Conservation (phyloP, 2,329 filamentous ascomycete genomes). For the Exophiala phaeomuriformis region DNA sequence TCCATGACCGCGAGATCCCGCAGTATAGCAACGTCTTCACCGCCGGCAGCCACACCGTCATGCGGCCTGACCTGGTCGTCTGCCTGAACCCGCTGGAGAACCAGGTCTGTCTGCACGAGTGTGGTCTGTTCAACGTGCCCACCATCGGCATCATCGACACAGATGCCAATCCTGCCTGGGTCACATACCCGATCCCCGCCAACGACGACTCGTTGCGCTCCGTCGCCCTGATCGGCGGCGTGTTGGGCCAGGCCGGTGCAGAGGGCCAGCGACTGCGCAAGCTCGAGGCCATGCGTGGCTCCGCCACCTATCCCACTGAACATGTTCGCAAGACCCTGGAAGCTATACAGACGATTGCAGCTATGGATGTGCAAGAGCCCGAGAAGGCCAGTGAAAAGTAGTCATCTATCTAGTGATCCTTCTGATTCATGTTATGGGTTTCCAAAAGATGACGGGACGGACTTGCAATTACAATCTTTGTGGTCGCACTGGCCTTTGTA, state of each 20-base stretch:
- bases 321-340: constrained; percentile 25
- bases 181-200: constrained; percentile 92
- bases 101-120: constrained; percentile 82
- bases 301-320: constrained; percentile 49
- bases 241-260: constrained; percentile 77
- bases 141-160: constrained; percentile 95
- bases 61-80: constrained; percentile 84
- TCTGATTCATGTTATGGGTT: too few relatives aligned
- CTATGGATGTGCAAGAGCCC: constrained; percentile 15
- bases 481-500: not conserved
- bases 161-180: constrained; percentile 82
- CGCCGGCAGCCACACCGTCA: constrained; percentile 54
- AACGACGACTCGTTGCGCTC: constrained; percentile 93
- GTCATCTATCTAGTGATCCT: not conserved
- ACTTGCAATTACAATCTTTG: not conserved
- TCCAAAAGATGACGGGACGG: not conserved
- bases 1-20: constrained; percentile 56
- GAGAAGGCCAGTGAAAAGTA: not conserved
- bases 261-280: constrained; percentile 63
- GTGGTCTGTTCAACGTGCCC: constrained; percentile 76
- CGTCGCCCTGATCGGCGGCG: constrained; percentile 72
- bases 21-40: constrained; percentile 56
- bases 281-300: constrained; percentile 53
- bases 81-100: constrained; percentile 92
- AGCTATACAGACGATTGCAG: constrained; percentile 15